Percentiles rank a stretch among this genome's conserved stretches.
phyloP scores from a whole-genome alignment of 306 rosid species.

The Lithocarpus polystachyus region DNA sequence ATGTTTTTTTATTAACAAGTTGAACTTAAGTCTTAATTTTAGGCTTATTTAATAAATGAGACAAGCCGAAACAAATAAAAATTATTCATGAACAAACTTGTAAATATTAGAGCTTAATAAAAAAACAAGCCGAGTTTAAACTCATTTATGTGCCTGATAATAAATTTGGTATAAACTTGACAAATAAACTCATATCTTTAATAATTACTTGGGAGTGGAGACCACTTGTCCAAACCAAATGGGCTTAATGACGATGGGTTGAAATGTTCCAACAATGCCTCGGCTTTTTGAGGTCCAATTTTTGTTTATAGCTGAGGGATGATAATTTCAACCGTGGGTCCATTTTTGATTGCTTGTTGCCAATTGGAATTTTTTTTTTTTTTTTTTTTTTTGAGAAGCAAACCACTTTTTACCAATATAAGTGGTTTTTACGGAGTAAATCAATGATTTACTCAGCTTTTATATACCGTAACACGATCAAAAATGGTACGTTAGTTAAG shows the following conservation, averaged over 20 bases:
- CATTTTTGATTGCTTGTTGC: conserved; percentile 69
- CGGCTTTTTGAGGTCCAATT: conserved; percentile 71
- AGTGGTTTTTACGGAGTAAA: conserved; percentile 43
- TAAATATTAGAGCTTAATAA: too few species aligned
- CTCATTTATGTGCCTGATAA: too few species aligned
- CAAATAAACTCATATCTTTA: too few species aligned
- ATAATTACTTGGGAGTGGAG: too few species aligned
- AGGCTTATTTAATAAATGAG: too few species aligned
- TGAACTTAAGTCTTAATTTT: too few species aligned
- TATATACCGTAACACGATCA: conserved; percentile 44
- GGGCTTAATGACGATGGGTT: conserved; percentile 18
- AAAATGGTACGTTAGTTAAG: conserved; percentile 39
- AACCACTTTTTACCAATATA: conserved; percentile 46
- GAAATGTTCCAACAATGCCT: conserved; percentile 68
- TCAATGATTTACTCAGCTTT: conserved; percentile 49
- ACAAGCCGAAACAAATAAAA: too few species aligned
- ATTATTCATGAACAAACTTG: too few species aligned
- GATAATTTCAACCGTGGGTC: conserved; percentile 90
- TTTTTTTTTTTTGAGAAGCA: conserved; percentile 48
- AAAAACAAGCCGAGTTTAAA: too few species aligned
- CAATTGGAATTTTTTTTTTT: conserved; percentile 46
- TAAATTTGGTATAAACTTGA: too few species aligned
- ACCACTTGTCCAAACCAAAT: too few species aligned
- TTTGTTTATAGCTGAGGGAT: conserved; percentile 83
- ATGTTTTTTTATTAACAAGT: too few species aligned